Conservation (phyloP, 805 yeast genomes). For the Candida manassasensis region DNA sequence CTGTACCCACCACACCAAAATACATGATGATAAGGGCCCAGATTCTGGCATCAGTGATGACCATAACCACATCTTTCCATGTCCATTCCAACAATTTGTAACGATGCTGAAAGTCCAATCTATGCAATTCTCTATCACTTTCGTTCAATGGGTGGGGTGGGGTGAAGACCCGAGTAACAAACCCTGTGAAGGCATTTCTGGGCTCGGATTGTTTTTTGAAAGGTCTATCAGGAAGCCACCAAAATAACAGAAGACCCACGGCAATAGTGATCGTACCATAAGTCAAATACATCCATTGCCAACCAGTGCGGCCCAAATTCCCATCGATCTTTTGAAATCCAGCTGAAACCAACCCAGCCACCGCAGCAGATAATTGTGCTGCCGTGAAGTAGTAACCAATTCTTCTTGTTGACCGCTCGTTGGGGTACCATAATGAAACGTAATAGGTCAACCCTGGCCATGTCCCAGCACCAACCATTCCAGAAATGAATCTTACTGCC, state of each 20-base stretch:
- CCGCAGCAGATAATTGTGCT: constrained; percentile 81
- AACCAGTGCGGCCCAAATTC: constrained; percentile 63
- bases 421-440: constrained; percentile 78
- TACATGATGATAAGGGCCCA: constrained; percentile 85
- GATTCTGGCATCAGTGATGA: constrained; percentile 57
- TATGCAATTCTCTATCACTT: constrained; percentile 52
- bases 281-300: constrained; percentile 78
- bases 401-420: constrained; percentile 65
- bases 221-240: constrained; percentile 88
- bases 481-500: constrained; percentile 67
- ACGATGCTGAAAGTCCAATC: constrained; percentile 51
- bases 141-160: constrained; percentile 46
- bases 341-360: constrained; percentile 78
- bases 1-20: constrained; percentile 87
- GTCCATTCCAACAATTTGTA: constrained; percentile 50
- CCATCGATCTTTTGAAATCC: constrained; percentile 83
- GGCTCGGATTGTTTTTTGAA: constrained; percentile 9
- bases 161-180: constrained; percentile 21
- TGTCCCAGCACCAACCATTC: constrained; percentile 76
- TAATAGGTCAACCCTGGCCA: constrained; percentile 93
- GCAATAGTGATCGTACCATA: constrained; percentile 66
- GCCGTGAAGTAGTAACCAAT: constrained; percentile 88
- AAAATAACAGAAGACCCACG: constrained; percentile 59
- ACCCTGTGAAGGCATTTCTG: constrained; percentile 11
- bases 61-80: constrained; percentile 48